Percentiles rank a stretch among this genome's conserved stretches.
These are phyloP conservation scores for Luvunga scandens DNA, from an alignment of 345 rosid genomes.

Conservation along the genomic window DNA sequence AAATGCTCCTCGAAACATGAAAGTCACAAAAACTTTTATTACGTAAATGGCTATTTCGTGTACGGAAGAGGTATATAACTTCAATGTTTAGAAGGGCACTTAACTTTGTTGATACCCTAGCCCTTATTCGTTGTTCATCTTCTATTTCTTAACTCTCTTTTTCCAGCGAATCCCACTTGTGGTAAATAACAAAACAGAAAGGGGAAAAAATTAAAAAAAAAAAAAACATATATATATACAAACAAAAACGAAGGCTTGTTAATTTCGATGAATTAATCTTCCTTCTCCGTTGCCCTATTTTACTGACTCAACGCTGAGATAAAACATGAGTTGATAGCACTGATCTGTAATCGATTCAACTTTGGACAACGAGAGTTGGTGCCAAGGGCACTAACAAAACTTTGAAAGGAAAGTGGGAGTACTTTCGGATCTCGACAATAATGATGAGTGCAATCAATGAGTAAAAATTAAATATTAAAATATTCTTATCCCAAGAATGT, in stretches of 20 bases:
- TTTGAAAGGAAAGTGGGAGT: background rate
- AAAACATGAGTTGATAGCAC: conserved; percentile 10
- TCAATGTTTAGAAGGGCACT: background rate
- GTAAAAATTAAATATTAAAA: conserved; percentile 12
- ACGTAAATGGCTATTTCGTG: background rate
- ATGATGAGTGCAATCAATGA: conserved; percentile 28
- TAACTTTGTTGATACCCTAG: background rate
- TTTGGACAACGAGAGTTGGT: conserved; percentile 27
- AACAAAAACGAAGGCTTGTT: background rate
- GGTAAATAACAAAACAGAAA: background rate
- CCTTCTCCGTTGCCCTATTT: background rate
- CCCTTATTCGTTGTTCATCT: background rate
- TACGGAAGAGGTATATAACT: background rate
- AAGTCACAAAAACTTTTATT: background rate
- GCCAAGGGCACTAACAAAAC: conserved; percentile 32
- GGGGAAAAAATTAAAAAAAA: background rate
- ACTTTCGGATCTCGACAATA: background rate
- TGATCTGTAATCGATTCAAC: conserved; percentile 18
- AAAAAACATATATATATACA: background rate
- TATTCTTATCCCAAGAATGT: conserved; percentile 22
- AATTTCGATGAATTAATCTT: background rate
- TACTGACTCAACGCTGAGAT: conserved; percentile 3
- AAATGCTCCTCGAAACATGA: background rate
- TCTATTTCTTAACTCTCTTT: background rate
- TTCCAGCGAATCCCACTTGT: background rate